Base-by-base conservation (phyloP, 768 basidiomycete species). In the Tricholoma terreum region DNA sequence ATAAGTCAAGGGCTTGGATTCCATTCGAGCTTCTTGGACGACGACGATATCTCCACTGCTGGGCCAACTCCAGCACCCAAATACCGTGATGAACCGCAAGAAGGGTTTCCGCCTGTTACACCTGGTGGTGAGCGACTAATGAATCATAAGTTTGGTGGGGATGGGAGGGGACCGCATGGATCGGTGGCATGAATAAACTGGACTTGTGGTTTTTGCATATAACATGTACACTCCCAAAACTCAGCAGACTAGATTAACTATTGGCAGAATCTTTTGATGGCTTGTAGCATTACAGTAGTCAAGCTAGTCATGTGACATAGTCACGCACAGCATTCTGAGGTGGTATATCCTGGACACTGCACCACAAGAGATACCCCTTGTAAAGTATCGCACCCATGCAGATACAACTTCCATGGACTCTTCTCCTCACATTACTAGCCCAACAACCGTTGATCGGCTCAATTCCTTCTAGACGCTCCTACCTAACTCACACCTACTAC, bases 1-100 rank as follows among this genome's bases (percentile, higher is more conserved):
- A 62, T 73, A 48, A 74, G 68, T 45, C 74, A 74, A 8, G 76
- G 74, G 2, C 65, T 84, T 4, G 83, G 79, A 4, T 87, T 88
- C 73, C 90, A 94, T 69, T 84, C 89, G 19, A 89, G 85, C 42
- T 92, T 93, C 76, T 71, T 92, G 63, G 89, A 90, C 31, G 92
- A 94, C 65, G 91, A 92, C 55, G 86, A 87, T 5, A 66, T 72
- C 3, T 70, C 72, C 3, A 71, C 73, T 6, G 70, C 72, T 22
- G 70, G 70, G 19, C 69, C 67, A 11, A 59, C 68, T 15, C 61
- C 62, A 38, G 64, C 73, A 17, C 63, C 73, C 21, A 65, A 66
- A 62, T 81, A 82, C 63, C 69, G 69, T 15, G 90, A 92, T 61
- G 83, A 85, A 56, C 85, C 85, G 10, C 72, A 72, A 30, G 62